These are phyloP conservation scores for Rubia tinctorum DNA, from an alignment of 305 asterid genomes.

Conservation along the genomic window DNA sequence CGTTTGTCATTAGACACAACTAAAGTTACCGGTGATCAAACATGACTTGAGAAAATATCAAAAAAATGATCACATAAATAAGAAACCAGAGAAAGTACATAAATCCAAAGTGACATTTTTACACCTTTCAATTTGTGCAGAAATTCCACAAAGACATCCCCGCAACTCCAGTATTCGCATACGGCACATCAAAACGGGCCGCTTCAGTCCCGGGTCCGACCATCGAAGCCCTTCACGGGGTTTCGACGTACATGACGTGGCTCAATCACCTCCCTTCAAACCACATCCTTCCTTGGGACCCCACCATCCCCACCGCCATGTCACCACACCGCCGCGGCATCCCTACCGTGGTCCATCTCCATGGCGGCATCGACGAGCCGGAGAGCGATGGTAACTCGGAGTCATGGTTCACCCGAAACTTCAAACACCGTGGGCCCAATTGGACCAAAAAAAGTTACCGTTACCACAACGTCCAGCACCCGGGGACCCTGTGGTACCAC, in stretches of 20 bases:
- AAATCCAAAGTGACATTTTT: neutral
- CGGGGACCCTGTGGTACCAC: slow-evolving; percentile 88
- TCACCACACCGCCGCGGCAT: slow-evolving; percentile 45
- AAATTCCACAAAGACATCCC: slow-evolving; percentile 81
- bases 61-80: too few species aligned
- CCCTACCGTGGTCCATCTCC: slow-evolving; percentile 93
- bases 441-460: slow-evolving; percentile 50
- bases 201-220: slow-evolving; percentile 91
- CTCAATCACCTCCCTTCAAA: slow-evolving; percentile 67
- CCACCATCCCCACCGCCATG: slow-evolving; percentile 72
- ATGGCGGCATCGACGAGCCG: slow-evolving; percentile 74
- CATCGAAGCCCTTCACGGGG: slow-evolving; percentile 70
- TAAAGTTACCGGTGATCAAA: too few species aligned
- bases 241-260: slow-evolving; percentile 51
- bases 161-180: slow-evolving; percentile 66
- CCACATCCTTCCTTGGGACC: slow-evolving; percentile 92
- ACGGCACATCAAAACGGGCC: slow-evolving; percentile 41
- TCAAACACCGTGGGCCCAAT: slow-evolving; percentile 50
- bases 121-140: slow-evolving; percentile 28
- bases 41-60: too few species aligned
- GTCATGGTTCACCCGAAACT: slow-evolving; percentile 74
- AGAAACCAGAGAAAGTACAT: too few species aligned
- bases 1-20: too few species aligned
- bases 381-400: slow-evolving; percentile 60
- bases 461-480: slow-evolving; percentile 72